Evolutionary conservation across 129 eudicot species (phyloP).

Genomic region (Arctium minus): DNA sequence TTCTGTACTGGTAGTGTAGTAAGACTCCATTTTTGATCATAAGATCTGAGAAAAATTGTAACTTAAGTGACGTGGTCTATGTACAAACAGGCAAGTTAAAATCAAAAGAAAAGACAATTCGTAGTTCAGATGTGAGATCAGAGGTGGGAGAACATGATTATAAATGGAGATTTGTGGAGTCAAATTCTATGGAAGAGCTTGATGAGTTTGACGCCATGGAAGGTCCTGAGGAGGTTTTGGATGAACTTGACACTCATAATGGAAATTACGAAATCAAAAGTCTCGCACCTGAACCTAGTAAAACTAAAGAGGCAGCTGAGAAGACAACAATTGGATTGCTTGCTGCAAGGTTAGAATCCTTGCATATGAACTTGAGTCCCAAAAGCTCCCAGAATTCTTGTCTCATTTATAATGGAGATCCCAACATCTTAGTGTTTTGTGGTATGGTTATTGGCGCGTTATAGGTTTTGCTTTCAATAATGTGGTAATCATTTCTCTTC

Average conservation of each 20-base stretch:
- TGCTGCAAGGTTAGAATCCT: conserved; percentile 53
- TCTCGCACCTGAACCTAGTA: conserved; percentile 19
- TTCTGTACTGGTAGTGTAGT: not conserved
- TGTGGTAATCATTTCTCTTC: not conserved
- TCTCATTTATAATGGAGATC: not conserved
- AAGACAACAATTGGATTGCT: conserved; percentile 46
- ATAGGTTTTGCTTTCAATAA: not conserved
- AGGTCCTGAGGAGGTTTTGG: conserved; percentile 32
- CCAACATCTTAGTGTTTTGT: not conserved
- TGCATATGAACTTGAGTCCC: not conserved
- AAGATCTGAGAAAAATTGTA: not conserved
- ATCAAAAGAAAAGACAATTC: not conserved
- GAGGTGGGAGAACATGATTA: conserved; percentile 28
- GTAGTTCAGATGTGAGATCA: conserved; percentile 8
- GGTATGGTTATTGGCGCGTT: not conserved
- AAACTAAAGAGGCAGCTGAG: conserved; percentile 51
- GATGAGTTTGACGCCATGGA: conserved; percentile 36
- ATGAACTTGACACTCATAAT: conserved; percentile 21
- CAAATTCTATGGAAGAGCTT: conserved; percentile 8
- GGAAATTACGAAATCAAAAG: conserved; percentile 15
- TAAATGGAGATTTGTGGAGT: conserved; percentile 13
- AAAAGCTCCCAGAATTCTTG: not conserved
- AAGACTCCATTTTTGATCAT: not conserved
- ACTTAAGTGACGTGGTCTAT: conserved; percentile 7
- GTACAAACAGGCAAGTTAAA: conserved; percentile 8